phyloP scores from a whole-genome alignment of 352 stramenopile species.

The Blastocystis sp. region DNA sequence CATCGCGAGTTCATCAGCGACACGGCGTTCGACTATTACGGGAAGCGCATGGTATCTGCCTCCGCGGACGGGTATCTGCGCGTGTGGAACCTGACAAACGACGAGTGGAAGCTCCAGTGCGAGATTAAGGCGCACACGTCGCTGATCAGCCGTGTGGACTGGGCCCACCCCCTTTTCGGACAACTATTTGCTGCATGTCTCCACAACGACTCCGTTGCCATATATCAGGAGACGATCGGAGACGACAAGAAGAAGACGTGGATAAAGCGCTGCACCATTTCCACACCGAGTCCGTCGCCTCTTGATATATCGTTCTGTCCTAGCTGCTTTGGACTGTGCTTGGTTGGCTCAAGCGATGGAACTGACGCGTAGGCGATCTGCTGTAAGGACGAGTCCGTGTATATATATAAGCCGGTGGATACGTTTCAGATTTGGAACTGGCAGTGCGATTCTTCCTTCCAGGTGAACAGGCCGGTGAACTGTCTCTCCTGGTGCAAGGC shows the following conservation, averaged over 20 bases:
- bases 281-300: neutral
- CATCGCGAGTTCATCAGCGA: constrained; percentile 62
- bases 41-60: constrained; percentile 32
- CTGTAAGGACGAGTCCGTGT: constrained; percentile 43
- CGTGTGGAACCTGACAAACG: constrained; percentile 35
- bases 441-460: constrained; percentile 7
- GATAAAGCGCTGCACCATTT: neutral
- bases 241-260: constrained; percentile 13
- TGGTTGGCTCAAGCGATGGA: neutral
- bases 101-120: constrained; percentile 16
- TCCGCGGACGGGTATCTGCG: constrained; percentile 35
- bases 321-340: neutral
- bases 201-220: constrained; percentile 21
- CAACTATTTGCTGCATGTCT: constrained; percentile 44
- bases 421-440: constrained; percentile 17
- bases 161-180: constrained; percentile 54
- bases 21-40: constrained; percentile 63
- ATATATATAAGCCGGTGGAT: constrained; percentile 34
- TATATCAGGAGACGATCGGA: constrained; percentile 35
- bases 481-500: constrained; percentile 51
- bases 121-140: constrained; percentile 58
- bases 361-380: constrained; percentile 10
- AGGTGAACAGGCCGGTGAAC: constrained; percentile 9
- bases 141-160: constrained; percentile 51
- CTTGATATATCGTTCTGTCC: constrained; percentile 68